Evolutionary conservation across 257 asterid genomes (phyloP), one percentile per base, ranked within the genome.

Genomic region (Perilla frutescens): DNA sequence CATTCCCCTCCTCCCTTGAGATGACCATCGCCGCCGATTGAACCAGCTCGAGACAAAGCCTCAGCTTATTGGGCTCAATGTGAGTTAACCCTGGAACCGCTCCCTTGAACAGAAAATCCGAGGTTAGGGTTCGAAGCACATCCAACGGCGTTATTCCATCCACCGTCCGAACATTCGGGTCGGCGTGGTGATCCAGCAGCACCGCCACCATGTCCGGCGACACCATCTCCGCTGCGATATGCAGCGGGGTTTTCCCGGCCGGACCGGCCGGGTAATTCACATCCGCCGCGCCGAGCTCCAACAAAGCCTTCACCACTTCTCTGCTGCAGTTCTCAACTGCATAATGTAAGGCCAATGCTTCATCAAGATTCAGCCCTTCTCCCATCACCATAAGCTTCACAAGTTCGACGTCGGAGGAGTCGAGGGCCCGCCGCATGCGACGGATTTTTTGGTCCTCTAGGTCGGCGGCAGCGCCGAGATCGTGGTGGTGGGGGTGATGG

Each of bases 361-460:
- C 94, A 34, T 93, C 96, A 1, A 93, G 87, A 59, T 93, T 93
- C 3, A 93, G 87, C 20, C 98, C 98, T 78, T 93, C 98, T 2
- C 98, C 98, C 98, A 93, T 93, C 40, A 93, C 98, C 98, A 93
- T 93, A 0, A 93, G 98, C 82, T 93, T 93, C 48, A 93, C 98
- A 1, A 93, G 93, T 73, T 93, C 98, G 3, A 91, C 98, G 36
- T 93, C 98, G 0, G 98, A 93, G 0, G 97, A 89, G 83, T 91
- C 97, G 1, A 93, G 94, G 31, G 98, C 98, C 4, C 98, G 87
- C 15, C 96, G 81, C 98, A 93, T 93, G 32, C 98, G 80, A 1
- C 94, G 87, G 32, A 93, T 87, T 60, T 91, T 93, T 11, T 93
- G 97, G 79, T 91, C 97, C 80, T 93, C 98, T 0, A 93, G 84